Evolutionary conservation across 2,329 filamentous ascomycete species (phyloP), one percentile per base, ranked within the genome.

Genomic region (Fusarium nisikadoi): DNA sequence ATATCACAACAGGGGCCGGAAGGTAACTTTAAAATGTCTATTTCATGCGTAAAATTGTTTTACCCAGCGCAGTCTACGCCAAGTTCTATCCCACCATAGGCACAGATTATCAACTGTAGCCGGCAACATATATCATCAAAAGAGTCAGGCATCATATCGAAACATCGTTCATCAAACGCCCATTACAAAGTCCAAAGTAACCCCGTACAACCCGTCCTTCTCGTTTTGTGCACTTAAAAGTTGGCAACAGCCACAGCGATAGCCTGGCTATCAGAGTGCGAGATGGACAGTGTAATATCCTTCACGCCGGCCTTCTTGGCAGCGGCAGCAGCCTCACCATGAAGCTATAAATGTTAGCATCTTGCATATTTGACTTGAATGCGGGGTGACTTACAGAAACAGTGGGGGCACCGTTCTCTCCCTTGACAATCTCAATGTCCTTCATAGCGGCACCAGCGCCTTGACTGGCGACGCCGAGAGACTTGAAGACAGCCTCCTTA

Each of bases 401-500:
- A 73, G 89, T 86, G 14, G 96, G 96, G 41, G 92, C 94, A 65
- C 96, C 96, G 49, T 89, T 92, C 73, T 93, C 91, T 78, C 95
- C 92, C 77, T 91, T 92, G 70, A 90, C 82, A 77, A 99, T 95
- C 85, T 99, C 97, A 84, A 99, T 99, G 45, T 98, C 95, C 86
- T 92, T 96, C 83, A 99, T 83, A 20, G 94, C 88, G 66, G 96
- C 95, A 73, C 97, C 96, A 14, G 93, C 95, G 69, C 96, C 96
- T 83, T 93, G 91, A 83, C 95, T 92, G 76, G 88, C 85, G 17
- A 98, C 95, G 74, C 95, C 94, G 19, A 99, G 87, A 41, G 94
- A 94, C 89, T 99, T 99, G 88, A 99, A 99, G 2, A 99, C 95
- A 33, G 96, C 96, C 84, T 99, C 96, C 86, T 99, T 99, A 39